phyloP scores from a whole-genome alignment of 345 rosid species.

The Brassica napus region Da-Ae NC_063436.1:17083001-17083500 shows the following conservation, averaged over 20 bases:
- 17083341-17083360: constrained; percentile 60
- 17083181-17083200: background rate
- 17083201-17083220: background rate
- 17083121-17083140: constrained; percentile 65
- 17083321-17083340: constrained; percentile 45
- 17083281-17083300: constrained; percentile 51
- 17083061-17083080: constrained; percentile 46
- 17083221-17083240: background rate
- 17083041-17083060: constrained; percentile 46
- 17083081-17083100: constrained; percentile 38
- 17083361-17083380: background rate
- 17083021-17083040: constrained; percentile 50
- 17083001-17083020: constrained; percentile 55
- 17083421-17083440: background rate
- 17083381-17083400: background rate
- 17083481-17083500: constrained; percentile 54
- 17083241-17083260: background rate
- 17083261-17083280: background rate
- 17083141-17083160: constrained; percentile 7
- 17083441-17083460: background rate
- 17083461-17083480: constrained; percentile 23
- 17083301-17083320: constrained; percentile 42
- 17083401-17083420: background rate
- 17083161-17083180: background rate
- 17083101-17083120: constrained; percentile 48